Evolutionary conservation across 2,329 filamentous ascomycete genomes (phyloP).

Genomic region (Onygenales sp.): DNA sequence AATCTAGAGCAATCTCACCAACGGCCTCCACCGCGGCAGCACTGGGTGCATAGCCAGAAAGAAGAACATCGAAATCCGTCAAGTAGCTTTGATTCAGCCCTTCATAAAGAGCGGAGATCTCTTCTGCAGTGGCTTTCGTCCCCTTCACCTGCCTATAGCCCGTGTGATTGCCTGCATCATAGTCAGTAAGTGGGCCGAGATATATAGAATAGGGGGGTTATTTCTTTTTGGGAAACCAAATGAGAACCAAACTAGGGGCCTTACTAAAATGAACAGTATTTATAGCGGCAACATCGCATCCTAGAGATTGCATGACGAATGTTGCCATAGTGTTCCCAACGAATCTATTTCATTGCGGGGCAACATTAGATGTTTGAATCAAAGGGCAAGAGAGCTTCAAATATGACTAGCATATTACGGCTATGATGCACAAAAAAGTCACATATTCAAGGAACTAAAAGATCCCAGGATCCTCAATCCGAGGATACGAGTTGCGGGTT

Average conservation of each 20-base stretch:
- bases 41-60: constrained; percentile 89
- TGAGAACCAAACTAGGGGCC: constrained; percentile 21
- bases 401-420: background rate
- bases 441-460: background rate
- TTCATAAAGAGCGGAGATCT: constrained; percentile 75
- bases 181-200: background rate
- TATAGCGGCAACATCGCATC: constrained; percentile 85
- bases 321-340: constrained; percentile 97
- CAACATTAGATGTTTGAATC: background rate
- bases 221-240: background rate
- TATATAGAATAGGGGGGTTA: constrained; percentile 2
- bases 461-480: background rate
- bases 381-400: background rate
- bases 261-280: constrained; percentile 97
- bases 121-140: constrained; percentile 66
- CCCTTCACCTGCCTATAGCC: constrained; percentile 86
- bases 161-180: constrained; percentile 72
- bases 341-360: constrained; percentile 52
- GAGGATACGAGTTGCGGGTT: background rate
- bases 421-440: too few species aligned
- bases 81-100: constrained; percentile 77
- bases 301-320: constrained; percentile 85
- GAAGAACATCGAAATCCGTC: constrained; percentile 84
- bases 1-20: constrained; percentile 71
- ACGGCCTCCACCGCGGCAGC: constrained; percentile 76